Evolutionary conservation across 2,329 filamentous ascomycete species (phyloP), one percentile per base, ranked within the genome.

Genomic region (Boeremia lycopersici): DNA sequence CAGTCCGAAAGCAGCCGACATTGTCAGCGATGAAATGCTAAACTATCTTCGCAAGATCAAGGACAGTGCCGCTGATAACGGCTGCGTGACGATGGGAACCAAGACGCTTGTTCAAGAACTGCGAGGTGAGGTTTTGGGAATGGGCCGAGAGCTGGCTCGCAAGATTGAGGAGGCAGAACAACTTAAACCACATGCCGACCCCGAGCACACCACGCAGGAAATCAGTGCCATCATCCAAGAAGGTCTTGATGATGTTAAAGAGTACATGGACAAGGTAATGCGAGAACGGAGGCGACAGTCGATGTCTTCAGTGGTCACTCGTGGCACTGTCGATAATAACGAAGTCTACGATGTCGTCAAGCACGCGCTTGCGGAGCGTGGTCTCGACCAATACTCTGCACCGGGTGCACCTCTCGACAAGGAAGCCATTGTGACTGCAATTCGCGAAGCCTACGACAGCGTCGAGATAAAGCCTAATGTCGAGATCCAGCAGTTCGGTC

Each of bases 81-180:
- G 93, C 53, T 91, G 93, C 5, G 83, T 97, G 46, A 96, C 92
- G 1, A 91, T 91, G 50, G 91, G 96, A 72, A 91, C 96, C 60
- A 98, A 98, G 76, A 88, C 91, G 4, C 82, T 96, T 8, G 90
- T 97, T 8, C 88, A 92, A 23, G 93, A 97, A 68, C 82, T 98
- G 31, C 88, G 93, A 19, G 93, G 92, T 2, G 93, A 98, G 71
- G 92, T 98, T 8, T 82, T 97, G 4, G 93, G 92, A 3, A 97
- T 97, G 93, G 93, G 93, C 4, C 84, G 93, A 52, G 92, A 97
- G 62, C 86, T 98, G 42, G 92, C 89, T 35, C 88, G 91, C 52
- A 89, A 92, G 62, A 82, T 98, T n/a, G 90, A 95, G 58, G 86
- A 91, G 58, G 82, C 86, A 9, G 76, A 75, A 61, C 82, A 83